Conservation (phyloP, 371 early-diverging fungal species). For the Haplosporangium sp. region DNA sequence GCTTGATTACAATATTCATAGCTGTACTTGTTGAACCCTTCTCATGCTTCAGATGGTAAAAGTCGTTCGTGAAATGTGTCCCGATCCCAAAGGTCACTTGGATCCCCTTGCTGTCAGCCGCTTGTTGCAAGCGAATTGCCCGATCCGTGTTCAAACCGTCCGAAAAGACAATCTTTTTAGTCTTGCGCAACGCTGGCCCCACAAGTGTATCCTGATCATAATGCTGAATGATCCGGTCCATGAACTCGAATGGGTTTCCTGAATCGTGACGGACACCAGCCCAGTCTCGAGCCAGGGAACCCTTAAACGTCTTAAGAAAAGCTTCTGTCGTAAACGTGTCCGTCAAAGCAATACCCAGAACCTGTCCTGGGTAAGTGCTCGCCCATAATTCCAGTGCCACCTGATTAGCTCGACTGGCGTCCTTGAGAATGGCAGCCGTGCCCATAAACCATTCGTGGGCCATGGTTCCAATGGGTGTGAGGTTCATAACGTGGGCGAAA, state of each 20-base stretch:
- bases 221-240: slow-evolving; percentile 64
- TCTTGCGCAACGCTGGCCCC: slow-evolving; percentile 33
- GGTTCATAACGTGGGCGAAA: slow-evolving; percentile 72
- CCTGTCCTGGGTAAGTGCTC: slow-evolving; percentile 63
- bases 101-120: slow-evolving; percentile 62
- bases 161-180: slow-evolving; percentile 78
- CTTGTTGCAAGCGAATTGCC: slow-evolving; percentile 63
- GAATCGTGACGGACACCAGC: slow-evolving; percentile 82
- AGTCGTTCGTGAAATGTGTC: slow-evolving; percentile 83
- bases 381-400: slow-evolving; percentile 73
- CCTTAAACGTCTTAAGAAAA: slow-evolving; percentile 72
- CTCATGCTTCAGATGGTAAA: slow-evolving; percentile 36
- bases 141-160: slow-evolving; percentile 69
- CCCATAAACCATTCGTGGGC: slow-evolving; percentile 88
- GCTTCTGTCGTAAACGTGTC: slow-evolving; percentile 79
- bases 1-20: slow-evolving; percentile 83
- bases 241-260: slow-evolving; percentile 71
- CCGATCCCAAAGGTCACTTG: slow-evolving; percentile 81
- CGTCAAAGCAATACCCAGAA: slow-evolving; percentile 74
- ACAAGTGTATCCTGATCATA: slow-evolving; percentile 70
- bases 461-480: slow-evolving; percentile 79
- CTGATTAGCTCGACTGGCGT: slow-evolving; percentile 70
- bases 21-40: slow-evolving; percentile 44
- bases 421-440: slow-evolving; percentile 72
- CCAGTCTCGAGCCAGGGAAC: slow-evolving; percentile 63